Conservation (phyloP, 495 filamentous ascomycete species). For the Aspergillus campestris region DNA sequence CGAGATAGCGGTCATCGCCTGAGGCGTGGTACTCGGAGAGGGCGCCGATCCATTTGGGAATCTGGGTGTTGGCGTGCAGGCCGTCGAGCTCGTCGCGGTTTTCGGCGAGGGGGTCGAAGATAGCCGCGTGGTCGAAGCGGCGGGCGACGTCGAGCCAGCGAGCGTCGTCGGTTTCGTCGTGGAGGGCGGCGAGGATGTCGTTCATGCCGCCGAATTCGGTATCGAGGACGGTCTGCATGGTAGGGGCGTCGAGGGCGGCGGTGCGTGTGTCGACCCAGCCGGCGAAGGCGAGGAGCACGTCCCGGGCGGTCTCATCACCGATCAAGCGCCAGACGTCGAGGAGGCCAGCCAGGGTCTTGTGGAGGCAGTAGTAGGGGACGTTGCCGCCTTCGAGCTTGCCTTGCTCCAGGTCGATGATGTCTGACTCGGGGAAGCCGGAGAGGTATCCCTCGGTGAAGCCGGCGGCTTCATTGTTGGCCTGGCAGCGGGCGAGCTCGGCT, state of each 20-base stretch:
- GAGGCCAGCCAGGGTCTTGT: background rate
- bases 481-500: background rate
- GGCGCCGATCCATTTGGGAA: background rate
- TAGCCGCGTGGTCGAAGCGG: background rate
- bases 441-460: background rate
- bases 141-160: background rate
- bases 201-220: conserved; percentile 1
- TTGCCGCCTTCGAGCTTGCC: background rate
- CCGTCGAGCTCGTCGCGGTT: background rate
- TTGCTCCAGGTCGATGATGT: background rate
- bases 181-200: background rate
- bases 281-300: background rate
- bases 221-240: background rate
- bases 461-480: background rate
- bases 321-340: background rate
- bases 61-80: background rate
- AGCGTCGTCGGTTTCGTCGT: background rate
- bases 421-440: background rate
- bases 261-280: background rate
- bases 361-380: background rate
- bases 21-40: background rate
- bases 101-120: background rate
- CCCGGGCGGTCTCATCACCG: background rate
- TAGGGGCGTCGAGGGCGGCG: background rate
- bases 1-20: background rate